These are phyloP conservation scores for Daldinia sp. DNA, from an alignment of 2,329 filamentous ascomycete genomes.

Conservation along the genomic window DNA sequence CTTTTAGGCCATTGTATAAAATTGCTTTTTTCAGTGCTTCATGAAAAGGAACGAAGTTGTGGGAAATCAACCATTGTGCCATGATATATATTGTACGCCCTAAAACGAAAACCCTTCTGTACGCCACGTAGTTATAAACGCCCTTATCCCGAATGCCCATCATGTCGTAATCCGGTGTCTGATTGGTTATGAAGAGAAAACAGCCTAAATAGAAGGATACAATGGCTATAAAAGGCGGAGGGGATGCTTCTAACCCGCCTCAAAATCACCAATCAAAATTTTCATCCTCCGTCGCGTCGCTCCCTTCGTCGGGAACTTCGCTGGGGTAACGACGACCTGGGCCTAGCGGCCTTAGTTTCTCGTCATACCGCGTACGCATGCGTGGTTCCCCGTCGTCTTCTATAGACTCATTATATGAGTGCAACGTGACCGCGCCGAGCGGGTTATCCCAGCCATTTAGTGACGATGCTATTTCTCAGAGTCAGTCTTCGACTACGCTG, in stretches of 20 bases:
- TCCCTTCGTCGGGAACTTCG: constrained; percentile 11
- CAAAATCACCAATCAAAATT: neutral
- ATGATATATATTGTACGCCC: neutral
- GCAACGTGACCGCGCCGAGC: constrained; percentile 78
- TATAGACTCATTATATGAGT: constrained; percentile 76
- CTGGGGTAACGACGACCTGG: neutral
- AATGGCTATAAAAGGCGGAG: neutral
- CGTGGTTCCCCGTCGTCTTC: constrained; percentile 69
- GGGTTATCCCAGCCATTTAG: constrained; percentile 82
- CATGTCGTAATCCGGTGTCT: constrained; percentile 4
- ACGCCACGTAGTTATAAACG: neutral
- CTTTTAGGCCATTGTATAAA: constrained; percentile 40
- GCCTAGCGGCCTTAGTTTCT: constrained; percentile 58
- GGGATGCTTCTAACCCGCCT: neutral
- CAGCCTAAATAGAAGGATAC: neutral
- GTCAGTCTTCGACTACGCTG: neutral
- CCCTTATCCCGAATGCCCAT: neutral
- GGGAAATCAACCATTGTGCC: neutral
- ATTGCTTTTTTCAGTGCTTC: constrained; percentile 32
- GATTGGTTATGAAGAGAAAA: neutral
- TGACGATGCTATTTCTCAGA: constrained; percentile 69
- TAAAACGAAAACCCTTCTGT: neutral
- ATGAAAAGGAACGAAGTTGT: neutral
- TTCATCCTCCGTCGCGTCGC: constrained; percentile 26
- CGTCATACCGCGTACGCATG: constrained; percentile 68